These are phyloP conservation scores for Lactarius pseudohatsudake DNA, from an alignment of 768 basidiomycete genomes.

Conservation along the genomic window DNA sequence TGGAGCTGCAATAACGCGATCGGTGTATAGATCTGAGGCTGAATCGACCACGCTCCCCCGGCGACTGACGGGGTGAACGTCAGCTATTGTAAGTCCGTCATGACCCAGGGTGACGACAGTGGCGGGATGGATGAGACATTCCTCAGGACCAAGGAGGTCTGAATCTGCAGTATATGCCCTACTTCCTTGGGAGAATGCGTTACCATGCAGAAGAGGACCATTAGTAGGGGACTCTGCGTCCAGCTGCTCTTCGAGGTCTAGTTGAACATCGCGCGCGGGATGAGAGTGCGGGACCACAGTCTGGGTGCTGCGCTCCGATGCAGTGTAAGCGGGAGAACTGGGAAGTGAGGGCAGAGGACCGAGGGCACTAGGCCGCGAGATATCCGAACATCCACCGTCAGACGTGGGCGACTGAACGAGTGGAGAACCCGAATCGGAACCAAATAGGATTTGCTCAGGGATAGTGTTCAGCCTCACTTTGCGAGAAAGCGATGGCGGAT, in stretches of 20 bases:
- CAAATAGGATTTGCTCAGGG: not conserved
- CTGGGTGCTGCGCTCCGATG: not conserved
- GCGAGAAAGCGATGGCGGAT: not conserved
- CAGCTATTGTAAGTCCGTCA: not conserved
- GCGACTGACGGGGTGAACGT: not conserved
- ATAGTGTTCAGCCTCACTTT: not conserved
- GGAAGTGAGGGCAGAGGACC: conserved; percentile 12
- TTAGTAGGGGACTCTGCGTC: not conserved
- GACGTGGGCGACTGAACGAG: conserved; percentile 11
- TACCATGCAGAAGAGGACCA: not conserved
- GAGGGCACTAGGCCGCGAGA: conserved; percentile 12
- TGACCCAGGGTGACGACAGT: not conserved
- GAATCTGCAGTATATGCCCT: not conserved
- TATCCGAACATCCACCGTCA: not conserved
- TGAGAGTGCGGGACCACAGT: conserved; percentile 4
- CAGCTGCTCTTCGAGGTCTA: not conserved
- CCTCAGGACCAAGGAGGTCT: not conserved
- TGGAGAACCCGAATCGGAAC: not conserved
- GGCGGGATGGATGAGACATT: not conserved
- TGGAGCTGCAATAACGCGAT: not conserved
- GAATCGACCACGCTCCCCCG: not conserved
- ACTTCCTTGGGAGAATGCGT: not conserved
- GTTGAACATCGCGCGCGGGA: not conserved
- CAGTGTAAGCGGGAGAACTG: not conserved
- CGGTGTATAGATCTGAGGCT: conserved; percentile 16